These are phyloP conservation scores for Xylariaceae sp. DNA, from an alignment of 2,329 filamentous ascomycete species.

Conservation along the genomic window DNA sequence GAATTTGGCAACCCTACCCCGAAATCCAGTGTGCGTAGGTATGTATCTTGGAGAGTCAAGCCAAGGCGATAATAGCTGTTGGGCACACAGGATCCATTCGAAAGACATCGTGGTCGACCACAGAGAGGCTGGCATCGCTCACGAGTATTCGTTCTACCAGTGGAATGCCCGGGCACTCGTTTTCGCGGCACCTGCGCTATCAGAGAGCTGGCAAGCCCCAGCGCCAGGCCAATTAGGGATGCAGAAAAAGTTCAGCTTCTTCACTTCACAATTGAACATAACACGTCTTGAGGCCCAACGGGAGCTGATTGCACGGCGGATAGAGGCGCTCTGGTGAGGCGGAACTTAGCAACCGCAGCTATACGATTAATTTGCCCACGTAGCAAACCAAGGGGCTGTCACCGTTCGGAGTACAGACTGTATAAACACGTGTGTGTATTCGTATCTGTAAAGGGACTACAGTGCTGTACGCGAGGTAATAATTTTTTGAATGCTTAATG, in stretches of 20 bases:
- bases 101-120: not conserved
- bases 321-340: not conserved
- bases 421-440: not conserved
- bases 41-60: not conserved
- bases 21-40: no score
- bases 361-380: not conserved
- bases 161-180: not conserved
- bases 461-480: no score
- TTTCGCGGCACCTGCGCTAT: conserved; percentile 11
- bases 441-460: not conserved
- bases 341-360: not conserved
- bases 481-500: not conserved
- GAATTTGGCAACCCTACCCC: no score
- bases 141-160: conserved; percentile 5
- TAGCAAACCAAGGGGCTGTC: not conserved
- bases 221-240: conserved; percentile 8
- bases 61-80: not conserved
- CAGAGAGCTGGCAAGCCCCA: conserved; percentile 8
- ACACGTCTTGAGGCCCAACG: not conserved
- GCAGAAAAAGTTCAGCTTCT: conserved; percentile 12
- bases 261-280: not conserved
- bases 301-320: not conserved
- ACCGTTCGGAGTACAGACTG: not conserved
- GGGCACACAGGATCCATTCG: conserved; percentile 1
- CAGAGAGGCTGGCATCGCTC: conserved; percentile 3